Evolutionary conservation across 169 alveolate species (phyloP).

Genomic region (Neospora caninum): DNA sequence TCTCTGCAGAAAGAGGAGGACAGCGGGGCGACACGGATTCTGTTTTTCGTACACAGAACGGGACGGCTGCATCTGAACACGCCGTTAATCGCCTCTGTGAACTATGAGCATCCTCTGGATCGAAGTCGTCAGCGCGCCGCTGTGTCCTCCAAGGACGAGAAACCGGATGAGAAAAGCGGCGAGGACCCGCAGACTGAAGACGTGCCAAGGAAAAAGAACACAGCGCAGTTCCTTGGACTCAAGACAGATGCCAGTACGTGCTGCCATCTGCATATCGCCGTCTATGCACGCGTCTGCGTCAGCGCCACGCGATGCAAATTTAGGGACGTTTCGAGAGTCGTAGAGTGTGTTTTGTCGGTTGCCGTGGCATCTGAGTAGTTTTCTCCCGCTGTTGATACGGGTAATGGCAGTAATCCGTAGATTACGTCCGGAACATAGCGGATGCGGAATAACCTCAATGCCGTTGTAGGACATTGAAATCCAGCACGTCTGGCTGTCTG

Average conservation of each 20-base stretch:
- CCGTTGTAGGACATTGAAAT: too few relatives aligned
- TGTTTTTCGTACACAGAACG: slow-evolving; percentile 64
- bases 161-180: not conserved
- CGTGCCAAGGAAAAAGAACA: slow-evolving; percentile 51
- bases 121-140: slow-evolving; percentile 45
- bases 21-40: slow-evolving; percentile 56
- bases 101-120: slow-evolving; percentile 58
- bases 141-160: slow-evolving; percentile 2
- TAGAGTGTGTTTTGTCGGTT: too few relatives aligned
- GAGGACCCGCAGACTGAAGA: slow-evolving; percentile 36
- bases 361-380: too few relatives aligned
- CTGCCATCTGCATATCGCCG: not conserved
- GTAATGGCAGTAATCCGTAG: too few relatives aligned
- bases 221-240: slow-evolving; percentile 65
- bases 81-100: slow-evolving; percentile 52
- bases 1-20: slow-evolving; percentile 57
- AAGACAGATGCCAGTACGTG: slow-evolving; percentile 62
- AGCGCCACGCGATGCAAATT: too few relatives aligned
- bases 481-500: too few relatives aligned
- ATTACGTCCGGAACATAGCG: too few relatives aligned
- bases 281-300: not conserved
- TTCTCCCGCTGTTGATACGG: too few relatives aligned
- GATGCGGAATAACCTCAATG: too few relatives aligned
- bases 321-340: too few relatives aligned
- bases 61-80: slow-evolving; percentile 65